phyloP scores from a whole-genome alignment of 2,329 filamentous ascomycete species.

The Talaromyces sp. region DNA sequence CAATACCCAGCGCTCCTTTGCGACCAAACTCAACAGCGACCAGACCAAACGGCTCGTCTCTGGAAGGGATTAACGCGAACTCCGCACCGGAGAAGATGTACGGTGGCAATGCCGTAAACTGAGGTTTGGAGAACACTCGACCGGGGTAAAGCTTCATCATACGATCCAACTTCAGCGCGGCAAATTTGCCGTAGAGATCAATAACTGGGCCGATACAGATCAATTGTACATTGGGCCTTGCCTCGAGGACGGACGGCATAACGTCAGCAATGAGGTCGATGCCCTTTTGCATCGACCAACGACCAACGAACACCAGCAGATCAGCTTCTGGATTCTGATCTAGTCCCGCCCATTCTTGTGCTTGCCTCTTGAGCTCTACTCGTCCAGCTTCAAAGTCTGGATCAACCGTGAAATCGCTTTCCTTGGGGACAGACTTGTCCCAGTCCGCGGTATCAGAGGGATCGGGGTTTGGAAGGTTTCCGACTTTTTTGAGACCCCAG shows the following conservation, averaged over 20 bases:
- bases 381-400: slow-evolving; percentile 55
- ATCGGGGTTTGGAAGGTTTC: slow-evolving; percentile 64
- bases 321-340: slow-evolving; percentile 62
- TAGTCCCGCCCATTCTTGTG: slow-evolving; percentile 67
- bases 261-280: slow-evolving; percentile 68
- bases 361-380: slow-evolving; percentile 57
- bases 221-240: slow-evolving; percentile 59
- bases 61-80: slow-evolving; percentile 66
- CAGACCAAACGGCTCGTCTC: slow-evolving; percentile 68
- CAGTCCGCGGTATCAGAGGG: slow-evolving; percentile 63
- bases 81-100: slow-evolving; percentile 68
- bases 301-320: slow-evolving; percentile 66
- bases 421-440: slow-evolving; percentile 54
- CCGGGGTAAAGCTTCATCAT: slow-evolving; percentile 67
- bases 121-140: slow-evolving; percentile 65
- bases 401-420: slow-evolving; percentile 54
- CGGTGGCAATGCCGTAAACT: slow-evolving; percentile 65
- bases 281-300: slow-evolving; percentile 69
- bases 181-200: slow-evolving; percentile 67
- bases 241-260: slow-evolving; percentile 62
- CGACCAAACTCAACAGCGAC: slow-evolving; percentile 69
- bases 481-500: slow-evolving; percentile 64
- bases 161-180: slow-evolving; percentile 62
- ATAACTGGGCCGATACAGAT: slow-evolving; percentile 65
- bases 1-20: slow-evolving; percentile 66